A percentile compares a stretch with the other conserved stretches of the same genome.
Evolutionary conservation across 1,139 yeast genomes (phyloP).

Genomic region (Taphrina deformans): DNA sequence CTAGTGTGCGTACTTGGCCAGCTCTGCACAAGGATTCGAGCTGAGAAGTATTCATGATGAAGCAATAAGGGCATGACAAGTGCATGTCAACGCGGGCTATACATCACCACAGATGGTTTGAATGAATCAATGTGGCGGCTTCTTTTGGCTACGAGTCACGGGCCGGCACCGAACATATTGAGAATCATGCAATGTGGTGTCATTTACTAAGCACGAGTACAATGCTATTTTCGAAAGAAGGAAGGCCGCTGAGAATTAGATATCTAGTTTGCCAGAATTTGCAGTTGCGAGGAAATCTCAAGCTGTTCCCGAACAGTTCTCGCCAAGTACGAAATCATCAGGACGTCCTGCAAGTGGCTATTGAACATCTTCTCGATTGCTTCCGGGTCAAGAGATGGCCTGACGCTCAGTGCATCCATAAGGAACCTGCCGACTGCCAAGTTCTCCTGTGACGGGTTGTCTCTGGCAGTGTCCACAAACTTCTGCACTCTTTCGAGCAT

Average conservation of each 20-base stretch:
- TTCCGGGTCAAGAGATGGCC: conserved; percentile 63
- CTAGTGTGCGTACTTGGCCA: too few relatives aligned
- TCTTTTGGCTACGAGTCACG: too few relatives aligned
- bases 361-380: conserved; percentile 64
- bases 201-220: background rate
- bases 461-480: conserved; percentile 49
- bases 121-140: too few relatives aligned
- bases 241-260: background rate
- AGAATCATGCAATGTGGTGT: background rate
- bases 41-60: too few relatives aligned
- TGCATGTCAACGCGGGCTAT: too few relatives aligned
- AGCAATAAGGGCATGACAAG: too few relatives aligned
- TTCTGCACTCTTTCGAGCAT: conserved; percentile 58
- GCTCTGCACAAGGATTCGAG: too few relatives aligned
- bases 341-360: conserved; percentile 75
- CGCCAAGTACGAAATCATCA: conserved; percentile 80
- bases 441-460: conserved; percentile 44
- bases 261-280: conserved; percentile 17
- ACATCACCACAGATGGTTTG: too few relatives aligned
- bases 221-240: background rate
- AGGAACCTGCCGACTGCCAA: conserved; percentile 67
- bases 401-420: conserved; percentile 60
- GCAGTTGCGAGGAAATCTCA: conserved; percentile 36
- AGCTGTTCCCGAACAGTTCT: conserved; percentile 77
- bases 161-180: too few relatives aligned